Base-by-base conservation (phyloP, 768 basidiomycete species). In the Kwoniella pini region DNA sequence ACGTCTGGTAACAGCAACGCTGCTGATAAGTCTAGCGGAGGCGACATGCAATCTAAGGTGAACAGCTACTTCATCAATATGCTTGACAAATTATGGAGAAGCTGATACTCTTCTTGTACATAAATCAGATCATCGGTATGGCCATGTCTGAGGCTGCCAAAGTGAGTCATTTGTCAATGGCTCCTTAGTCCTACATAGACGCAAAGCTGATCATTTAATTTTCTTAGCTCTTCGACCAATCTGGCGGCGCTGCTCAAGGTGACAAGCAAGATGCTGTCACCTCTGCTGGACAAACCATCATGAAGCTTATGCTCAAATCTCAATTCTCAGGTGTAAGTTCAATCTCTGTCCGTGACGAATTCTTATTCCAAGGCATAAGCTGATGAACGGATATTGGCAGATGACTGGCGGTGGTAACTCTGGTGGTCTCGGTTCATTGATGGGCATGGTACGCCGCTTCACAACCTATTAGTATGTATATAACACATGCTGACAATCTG, bases 221-320 rank as follows among this genome's bases (percentile, higher is more conserved):
- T 31, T 30, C 10, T 22, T 88, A 89, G 74, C 79, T 90, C 49
- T 88, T 92, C 67, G 89, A 90, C 68, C 79, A 83, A 64, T 82
- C 84, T 24, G 88, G 87, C 19, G 85, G 85, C 7, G 82, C 84
- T 3, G 80, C 85, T 3, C 82, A 84, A 11, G 78, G 77, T 13
- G 66, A 63, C 64, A 80, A 80, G 80, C 91, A 94, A 70, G 89
- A 91, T 69, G 87, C 86, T 9, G 85, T 94, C 71, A 90, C 88
- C 59, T 84, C 88, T 12, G 91, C 91, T 44, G 90, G 87, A 2
- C 86, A 87, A 85, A 91, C 88, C 0, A 85, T 89, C 58, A 86
- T 90, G 84, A 91, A 93, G 80, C 80, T 92, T 39, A 72, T 91
- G 43, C 85, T 90, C 61, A 78, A 78, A 72, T 63, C 50, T 4